Base-by-base conservation (phyloP, 768 basidiomycete species). In the Tremella fuciformis region DNA sequence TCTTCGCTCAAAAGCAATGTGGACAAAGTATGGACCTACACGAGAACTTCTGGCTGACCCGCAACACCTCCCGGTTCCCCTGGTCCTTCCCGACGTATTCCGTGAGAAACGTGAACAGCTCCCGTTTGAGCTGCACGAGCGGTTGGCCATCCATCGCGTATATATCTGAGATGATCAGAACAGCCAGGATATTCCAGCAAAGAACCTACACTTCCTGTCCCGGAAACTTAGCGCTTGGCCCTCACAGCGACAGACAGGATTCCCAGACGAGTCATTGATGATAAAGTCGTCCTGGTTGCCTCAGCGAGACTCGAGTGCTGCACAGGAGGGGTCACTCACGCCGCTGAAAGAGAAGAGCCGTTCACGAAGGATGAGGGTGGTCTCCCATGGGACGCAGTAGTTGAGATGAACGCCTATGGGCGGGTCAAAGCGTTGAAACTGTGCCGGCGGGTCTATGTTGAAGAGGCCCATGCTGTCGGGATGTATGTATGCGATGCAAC, bases 301-400 rank as follows among this genome's bases (percentile, higher is more conserved):
- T 48, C 53, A 50, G 48, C 13, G 21, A 53, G 4, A 8, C 54
- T 58, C 39, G 47, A 39, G 41, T 11, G 4, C 42, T 4, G 6
- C 6, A 11, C 6, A 11, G 29, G 29, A 11, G 29, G 29, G 29
- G 4, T 6, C 29, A 64, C 67, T 54, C 42, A 66, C 67, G 6
- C 77, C 77, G 44, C 64, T 67, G 46, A 73, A 73, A 1, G 65
- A 65, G 65, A 76, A 70, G 1, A 65, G 67, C 29, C 65, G 63
- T 60, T 78, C 77, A 38, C 73, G 71, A 29, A 76, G 56, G 1
- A 74, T 61, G 6, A 78, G 61, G 0, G 73, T 74, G 15, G 71
- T 74, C 7, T 68, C 64, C 11, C 63, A 56, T 8, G 57, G 58
- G 18, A 72, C 71, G 50, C 60, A 67, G 15, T 46, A 46, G 22